These are phyloP conservation scores for Trypanosoma congolense DNA, from an alignment of 208 protist species.

Conservation along the genomic window DNA sequence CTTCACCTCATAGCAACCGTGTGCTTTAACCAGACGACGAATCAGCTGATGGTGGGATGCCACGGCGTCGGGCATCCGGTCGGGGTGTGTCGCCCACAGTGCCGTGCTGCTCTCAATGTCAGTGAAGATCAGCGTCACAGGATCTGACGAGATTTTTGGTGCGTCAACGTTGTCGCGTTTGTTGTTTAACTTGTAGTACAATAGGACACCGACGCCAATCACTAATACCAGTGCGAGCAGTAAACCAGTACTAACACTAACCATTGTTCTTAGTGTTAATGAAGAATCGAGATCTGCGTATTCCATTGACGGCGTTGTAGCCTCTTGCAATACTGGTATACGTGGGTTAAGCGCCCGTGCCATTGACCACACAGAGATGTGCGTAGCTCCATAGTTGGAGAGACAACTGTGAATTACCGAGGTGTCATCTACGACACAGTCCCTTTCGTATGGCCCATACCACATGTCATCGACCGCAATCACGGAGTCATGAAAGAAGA, in stretches of 20 bases:
- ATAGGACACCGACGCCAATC: constrained; percentile 50
- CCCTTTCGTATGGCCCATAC: constrained; percentile 9
- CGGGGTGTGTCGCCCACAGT: constrained; percentile 52
- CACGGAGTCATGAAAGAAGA: constrained; percentile 14
- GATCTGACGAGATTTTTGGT: neutral
- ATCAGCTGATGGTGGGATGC: constrained; percentile 57
- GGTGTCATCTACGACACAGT: neutral
- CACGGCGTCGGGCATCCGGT: constrained; percentile 56
- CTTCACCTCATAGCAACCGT: constrained; percentile 78
- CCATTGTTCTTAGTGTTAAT: constrained; percentile 20
- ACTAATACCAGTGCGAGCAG: constrained; percentile 24
- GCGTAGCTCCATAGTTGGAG: constrained; percentile 9
- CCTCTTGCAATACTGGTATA: neutral
- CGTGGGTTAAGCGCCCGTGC: constrained; percentile 20
- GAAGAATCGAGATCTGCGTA: constrained; percentile 23
- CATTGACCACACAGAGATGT: constrained; percentile 8
- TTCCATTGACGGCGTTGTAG: constrained; percentile 27
- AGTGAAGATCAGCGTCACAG: neutral
- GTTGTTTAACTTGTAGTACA: constrained; percentile 37
- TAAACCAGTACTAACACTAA: constrained; percentile 38
- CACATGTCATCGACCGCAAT: constrained; percentile 12
- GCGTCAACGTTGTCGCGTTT: neutral
- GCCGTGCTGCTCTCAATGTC: constrained; percentile 36
- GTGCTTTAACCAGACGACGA: constrained; percentile 37
- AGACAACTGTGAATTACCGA: constrained; percentile 29